phyloP scores from a whole-genome alignment of 73 alveolate species.

The Paraurostyla sp. region DNA sequence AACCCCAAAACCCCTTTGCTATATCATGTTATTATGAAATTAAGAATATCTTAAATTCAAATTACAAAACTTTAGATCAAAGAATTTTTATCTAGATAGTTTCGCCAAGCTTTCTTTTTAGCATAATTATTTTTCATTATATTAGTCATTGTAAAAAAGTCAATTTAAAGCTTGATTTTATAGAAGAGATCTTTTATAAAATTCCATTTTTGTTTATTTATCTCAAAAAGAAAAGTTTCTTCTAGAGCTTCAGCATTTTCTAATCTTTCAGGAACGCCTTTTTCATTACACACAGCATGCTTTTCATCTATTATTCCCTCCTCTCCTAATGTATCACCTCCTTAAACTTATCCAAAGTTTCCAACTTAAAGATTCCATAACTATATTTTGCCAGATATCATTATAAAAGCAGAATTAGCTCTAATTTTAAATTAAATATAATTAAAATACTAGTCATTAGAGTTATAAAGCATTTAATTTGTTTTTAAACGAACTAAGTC shows the following conservation, averaged over 20 bases:
- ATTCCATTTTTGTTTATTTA: conserved; percentile 1
- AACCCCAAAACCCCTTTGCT: too few relatives aligned
- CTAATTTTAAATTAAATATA: neutral
- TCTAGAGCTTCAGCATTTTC: conserved; percentile 12
- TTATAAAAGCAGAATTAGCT: neutral
- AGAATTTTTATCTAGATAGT: too few relatives aligned
- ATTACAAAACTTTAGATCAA: too few relatives aligned
- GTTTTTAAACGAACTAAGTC: neutral
- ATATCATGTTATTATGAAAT: too few relatives aligned
- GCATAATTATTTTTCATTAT: neutral
- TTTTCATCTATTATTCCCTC: conserved; percentile 21
- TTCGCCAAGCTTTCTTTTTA: neutral
- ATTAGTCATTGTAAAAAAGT: neutral
- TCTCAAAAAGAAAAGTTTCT: neutral
- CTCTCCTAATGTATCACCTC: conserved; percentile 24
- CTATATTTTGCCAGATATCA: conserved; percentile 6
- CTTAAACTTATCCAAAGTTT: neutral
- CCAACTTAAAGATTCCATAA: neutral
- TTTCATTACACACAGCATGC: neutral
- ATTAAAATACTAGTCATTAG: neutral
- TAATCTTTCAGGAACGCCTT: neutral
- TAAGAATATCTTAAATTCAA: too few relatives aligned
- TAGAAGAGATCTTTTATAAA: neutral
- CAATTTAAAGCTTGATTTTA: neutral
- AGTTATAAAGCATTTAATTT: neutral